Evolutionary conservation across 176 grass and related monocot genomes (phyloP).

Genomic region (Oryza punctata): DNA sequence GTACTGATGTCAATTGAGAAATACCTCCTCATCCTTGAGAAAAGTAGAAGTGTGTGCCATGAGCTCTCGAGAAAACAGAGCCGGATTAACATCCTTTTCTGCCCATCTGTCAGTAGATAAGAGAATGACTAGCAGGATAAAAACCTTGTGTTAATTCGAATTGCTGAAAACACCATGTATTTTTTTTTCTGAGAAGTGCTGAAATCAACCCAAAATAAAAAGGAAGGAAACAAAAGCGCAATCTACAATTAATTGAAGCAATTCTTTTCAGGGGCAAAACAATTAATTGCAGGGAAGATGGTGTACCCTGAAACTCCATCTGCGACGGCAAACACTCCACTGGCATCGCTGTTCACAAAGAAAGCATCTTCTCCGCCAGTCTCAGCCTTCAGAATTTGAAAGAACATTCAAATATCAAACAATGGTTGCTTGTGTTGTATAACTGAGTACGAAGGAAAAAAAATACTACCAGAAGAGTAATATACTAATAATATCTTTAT

Average conservation of each 20-base stretch:
- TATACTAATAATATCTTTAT: background rate
- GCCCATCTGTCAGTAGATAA: slow-evolving; percentile 92
- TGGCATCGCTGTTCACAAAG: slow-evolving; percentile 52
- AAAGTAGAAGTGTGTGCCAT: slow-evolving; percentile 75
- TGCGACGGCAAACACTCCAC: slow-evolving; percentile 82
- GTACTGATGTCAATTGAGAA: background rate
- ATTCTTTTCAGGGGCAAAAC: background rate
- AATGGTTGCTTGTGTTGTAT: background rate
- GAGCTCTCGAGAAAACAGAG: slow-evolving; percentile 84
- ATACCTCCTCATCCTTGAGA: slow-evolving; percentile 76
- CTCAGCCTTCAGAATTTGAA: slow-evolving; percentile 42
- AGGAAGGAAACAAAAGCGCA: background rate
- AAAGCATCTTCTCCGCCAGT: slow-evolving; percentile 91
- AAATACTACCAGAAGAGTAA: background rate
- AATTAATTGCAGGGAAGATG: slow-evolving; percentile 11
- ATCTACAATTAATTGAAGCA: background rate
- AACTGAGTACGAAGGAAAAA: background rate
- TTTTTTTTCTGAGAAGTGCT: slow-evolving; percentile 1
- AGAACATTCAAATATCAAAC: slow-evolving; percentile 1
- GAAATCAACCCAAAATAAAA: slow-evolving; percentile 6
- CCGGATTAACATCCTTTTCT: slow-evolving; percentile 86
- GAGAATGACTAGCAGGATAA: slow-evolving; percentile 82
- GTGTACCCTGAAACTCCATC: slow-evolving; percentile 92
- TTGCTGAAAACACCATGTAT: slow-evolving; percentile 18
- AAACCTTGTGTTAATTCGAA: slow-evolving; percentile 61